These are phyloP conservation scores for Xylariales sp. DNA, from an alignment of 2,329 filamentous ascomycete species.

Conservation along the genomic window DNA sequence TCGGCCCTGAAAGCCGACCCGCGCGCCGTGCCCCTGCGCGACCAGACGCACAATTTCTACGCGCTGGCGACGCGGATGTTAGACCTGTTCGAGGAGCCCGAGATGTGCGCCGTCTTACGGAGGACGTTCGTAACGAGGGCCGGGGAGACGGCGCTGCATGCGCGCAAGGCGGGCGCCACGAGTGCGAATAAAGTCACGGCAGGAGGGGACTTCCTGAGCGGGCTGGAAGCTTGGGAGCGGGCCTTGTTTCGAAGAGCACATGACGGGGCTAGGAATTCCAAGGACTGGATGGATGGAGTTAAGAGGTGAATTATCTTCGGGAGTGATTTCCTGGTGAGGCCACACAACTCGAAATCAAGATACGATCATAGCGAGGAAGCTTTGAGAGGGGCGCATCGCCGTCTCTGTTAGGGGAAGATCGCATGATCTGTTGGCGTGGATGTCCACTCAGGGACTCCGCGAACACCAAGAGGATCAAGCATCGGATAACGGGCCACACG, in stretches of 20 bases:
- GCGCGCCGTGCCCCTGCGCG: conserved; percentile 75
- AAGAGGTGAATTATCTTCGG: conserved; percentile 31
- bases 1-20: conserved; percentile 90
- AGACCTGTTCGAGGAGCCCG: conserved; percentile 79
- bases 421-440: too few relatives aligned
- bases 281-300: conserved; percentile 64
- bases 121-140: conserved; percentile 79
- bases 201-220: conserved; percentile 76
- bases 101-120: conserved; percentile 69
- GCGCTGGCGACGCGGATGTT: conserved; percentile 78
- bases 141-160: conserved; percentile 80
- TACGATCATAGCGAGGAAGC: too few relatives aligned
- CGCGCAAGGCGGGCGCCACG: conserved; percentile 74
- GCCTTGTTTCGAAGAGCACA: conserved; percentile 69
- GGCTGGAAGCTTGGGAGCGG: conserved; percentile 86
- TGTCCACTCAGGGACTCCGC: too few relatives aligned
- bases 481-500: too few relatives aligned
- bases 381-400: too few relatives aligned
- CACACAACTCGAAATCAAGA: too few relatives aligned
- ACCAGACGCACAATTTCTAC: conserved; percentile 84
- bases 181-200: conserved; percentile 49
- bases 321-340: not conserved
- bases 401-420: too few relatives aligned
- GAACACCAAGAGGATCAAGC: too few relatives aligned
- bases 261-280: conserved; percentile 65